Percentiles rank a stretch among this genome's conserved stretches.
These are phyloP conservation scores for Saccharomycopsis sp. DNA, from an alignment of 805 yeast genomes.

Conservation along the genomic window DNA sequence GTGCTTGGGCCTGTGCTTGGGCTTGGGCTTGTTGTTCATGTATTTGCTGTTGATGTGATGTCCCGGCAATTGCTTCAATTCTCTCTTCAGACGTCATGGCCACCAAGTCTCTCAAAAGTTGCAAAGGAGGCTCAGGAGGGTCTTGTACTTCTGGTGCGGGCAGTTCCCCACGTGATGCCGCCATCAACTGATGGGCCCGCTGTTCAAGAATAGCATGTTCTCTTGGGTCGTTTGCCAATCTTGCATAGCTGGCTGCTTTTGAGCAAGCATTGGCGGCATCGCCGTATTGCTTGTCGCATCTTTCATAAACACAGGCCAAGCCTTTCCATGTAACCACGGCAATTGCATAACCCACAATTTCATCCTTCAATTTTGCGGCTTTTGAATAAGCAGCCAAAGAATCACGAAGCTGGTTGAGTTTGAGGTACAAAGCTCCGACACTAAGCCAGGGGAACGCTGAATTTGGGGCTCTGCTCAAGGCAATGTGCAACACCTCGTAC, in stretches of 20 bases:
- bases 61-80: conserved; percentile 19
- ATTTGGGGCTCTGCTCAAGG: conserved; percentile 42
- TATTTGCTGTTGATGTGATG: conserved; percentile 19
- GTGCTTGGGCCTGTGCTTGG: conserved; percentile 19
- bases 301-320: conserved; percentile 49
- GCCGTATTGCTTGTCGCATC: conserved; percentile 49
- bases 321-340: conserved; percentile 60
- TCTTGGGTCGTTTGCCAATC: conserved; percentile 37
- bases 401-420: conserved; percentile 52
- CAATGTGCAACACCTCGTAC: conserved; percentile 46
- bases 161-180: conserved; percentile 35
- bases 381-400: conserved; percentile 61
- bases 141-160: conserved; percentile 37
- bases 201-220: conserved; percentile 35
- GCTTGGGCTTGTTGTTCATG: conserved; percentile 19
- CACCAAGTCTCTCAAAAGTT: conserved; percentile 27
- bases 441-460: conserved; percentile 61
- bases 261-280: conserved; percentile 55
- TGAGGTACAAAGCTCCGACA: conserved; percentile 51
- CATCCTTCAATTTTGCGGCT: conserved; percentile 45
- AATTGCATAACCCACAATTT: conserved; percentile 35
- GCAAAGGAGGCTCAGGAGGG: conserved; percentile 40
- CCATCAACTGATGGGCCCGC: conserved; percentile 35
- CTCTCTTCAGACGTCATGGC: conserved; percentile 31
- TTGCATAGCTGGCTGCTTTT: conserved; percentile 42